phyloP scores from a whole-genome alignment of 2,329 filamentous ascomycete species.

The Pleurostoma richardsiae region DNA sequence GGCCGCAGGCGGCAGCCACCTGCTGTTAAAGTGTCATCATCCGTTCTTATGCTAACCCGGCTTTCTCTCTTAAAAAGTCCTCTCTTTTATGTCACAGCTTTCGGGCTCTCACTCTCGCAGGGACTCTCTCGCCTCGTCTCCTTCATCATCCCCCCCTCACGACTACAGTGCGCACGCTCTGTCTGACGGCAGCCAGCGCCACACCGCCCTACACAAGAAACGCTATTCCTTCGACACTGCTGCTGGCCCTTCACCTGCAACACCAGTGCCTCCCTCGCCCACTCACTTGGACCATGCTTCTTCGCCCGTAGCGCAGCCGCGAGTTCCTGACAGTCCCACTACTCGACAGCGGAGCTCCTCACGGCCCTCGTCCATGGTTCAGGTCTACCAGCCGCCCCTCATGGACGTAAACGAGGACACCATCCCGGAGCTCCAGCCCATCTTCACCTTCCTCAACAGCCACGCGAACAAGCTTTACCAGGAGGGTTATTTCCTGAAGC shows the following conservation, averaged over 20 bases:
- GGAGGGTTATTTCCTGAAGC: conserved; percentile 94
- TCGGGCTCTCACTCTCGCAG: conserved; percentile 35
- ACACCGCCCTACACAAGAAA: conserved; percentile 5
- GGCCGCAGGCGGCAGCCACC: no score
- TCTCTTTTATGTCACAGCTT: conserved; percentile 85
- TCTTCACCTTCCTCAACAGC: conserved; percentile 90
- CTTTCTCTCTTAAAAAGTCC: conserved; percentile 47
- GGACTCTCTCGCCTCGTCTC: conserved; percentile 36
- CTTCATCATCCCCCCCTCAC: conserved; percentile 37
- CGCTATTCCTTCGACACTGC: no score
- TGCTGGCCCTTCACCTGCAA: conserved; percentile 6
- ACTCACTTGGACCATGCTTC: conserved; percentile 31
- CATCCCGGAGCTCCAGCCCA: conserved; percentile 86
- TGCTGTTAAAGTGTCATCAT: no score
- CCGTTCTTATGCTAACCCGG: conserved; percentile 22
- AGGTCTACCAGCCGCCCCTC: conserved; percentile 77
- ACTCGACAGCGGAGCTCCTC: conserved; percentile 46
- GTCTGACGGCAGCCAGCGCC: background rate
- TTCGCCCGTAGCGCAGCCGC: conserved; percentile 34
- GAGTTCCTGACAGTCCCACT: conserved; percentile 32
- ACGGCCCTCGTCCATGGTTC: conserved; percentile 78
- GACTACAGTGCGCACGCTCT: conserved; percentile 11
- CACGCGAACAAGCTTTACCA: conserved; percentile 96
- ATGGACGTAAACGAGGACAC: conserved; percentile 85
- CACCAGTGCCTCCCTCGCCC: conserved; percentile 15